Conservation (phyloP, 371 early-diverging fungal genomes). For the Rhizopus sp. region DNA sequence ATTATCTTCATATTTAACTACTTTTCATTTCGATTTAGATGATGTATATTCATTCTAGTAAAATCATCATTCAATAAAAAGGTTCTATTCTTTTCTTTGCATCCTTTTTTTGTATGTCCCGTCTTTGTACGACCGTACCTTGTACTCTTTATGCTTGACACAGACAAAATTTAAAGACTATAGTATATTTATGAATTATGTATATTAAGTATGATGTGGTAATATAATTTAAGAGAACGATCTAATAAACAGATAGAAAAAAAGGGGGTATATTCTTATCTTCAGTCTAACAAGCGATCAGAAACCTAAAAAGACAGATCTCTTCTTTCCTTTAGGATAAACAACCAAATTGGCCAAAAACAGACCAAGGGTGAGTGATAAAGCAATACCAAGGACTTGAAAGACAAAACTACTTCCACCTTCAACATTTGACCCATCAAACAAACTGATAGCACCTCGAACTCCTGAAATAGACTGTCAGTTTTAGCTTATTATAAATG, state of each 20-base stretch:
- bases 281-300: neutral
- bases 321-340: constrained; percentile 40
- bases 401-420: constrained; percentile 31
- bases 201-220: too few species aligned
- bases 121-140: too few species aligned
- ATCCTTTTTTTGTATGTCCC: too few species aligned
- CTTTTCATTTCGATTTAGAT: too few species aligned
- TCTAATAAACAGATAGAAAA: neutral
- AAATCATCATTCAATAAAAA: too few species aligned
- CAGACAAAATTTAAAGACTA: too few species aligned
- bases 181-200: too few species aligned
- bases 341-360: constrained; percentile 40
- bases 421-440: constrained; percentile 31
- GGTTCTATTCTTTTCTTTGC: too few species aligned
- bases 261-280: neutral
- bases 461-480: constrained; percentile 25
- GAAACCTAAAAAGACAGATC: constrained; percentile 38
- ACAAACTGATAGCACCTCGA: constrained; percentile 33
- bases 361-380: constrained; percentile 40
- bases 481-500: neutral
- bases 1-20: too few species aligned
- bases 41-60: too few species aligned
- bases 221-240: neutral
- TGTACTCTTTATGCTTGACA: too few species aligned
- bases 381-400: constrained; percentile 37